Base-by-base conservation (phyloP, 73 alveolate genomes). In the Tetrahymena elliotti region DNA sequence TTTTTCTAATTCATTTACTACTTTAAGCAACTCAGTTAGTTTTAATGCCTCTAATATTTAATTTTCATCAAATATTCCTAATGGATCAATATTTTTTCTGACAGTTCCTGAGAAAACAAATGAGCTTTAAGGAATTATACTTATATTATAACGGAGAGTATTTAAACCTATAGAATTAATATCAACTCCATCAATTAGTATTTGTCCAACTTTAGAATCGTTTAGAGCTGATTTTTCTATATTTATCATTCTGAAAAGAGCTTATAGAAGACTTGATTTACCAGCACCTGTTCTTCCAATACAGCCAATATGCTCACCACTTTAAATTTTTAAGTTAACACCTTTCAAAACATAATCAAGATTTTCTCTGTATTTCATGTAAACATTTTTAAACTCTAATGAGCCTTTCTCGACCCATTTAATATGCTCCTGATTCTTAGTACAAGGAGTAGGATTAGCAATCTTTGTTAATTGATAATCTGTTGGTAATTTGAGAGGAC, bases 241-340 rank as follows among this genome's bases (percentile, higher is more conserved):
- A 82, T 96, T 97, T 47, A 33, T 95, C 82, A 96, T 94, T 96
- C 97, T 94, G 38, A 96, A 94, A 7, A 96, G 93, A 2, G 52
- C 83, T 54, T 94, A 47, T 38, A 98, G 97, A 40, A 99, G 83
- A 37, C 99, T 97, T 68, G 99, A 97, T 96, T 99, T 99, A 24
- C 99, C 99, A 83, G 99, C 97, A 0, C 99, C 99, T 16, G 99
- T 98, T 97, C 99, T 97, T 35, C 99, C 99, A 5, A 97, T 98
- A 33, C 99, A 96, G 20, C 99, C 99, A 15, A 99, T 94, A 92
- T 98, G 97, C 94, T 97, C 98, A 1, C 99, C 98, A 31, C 97
- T 96, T 47, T 97, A 93, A 38, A 99, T 97, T 34, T 83, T 92
- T 37, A 98, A 98, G 93, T 95, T 88, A 18, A 99, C 94, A 83